These are phyloP conservation scores for Globisporangium solare DNA, from an alignment of 352 stramenopile genomes.

Conservation along the genomic window DNA sequence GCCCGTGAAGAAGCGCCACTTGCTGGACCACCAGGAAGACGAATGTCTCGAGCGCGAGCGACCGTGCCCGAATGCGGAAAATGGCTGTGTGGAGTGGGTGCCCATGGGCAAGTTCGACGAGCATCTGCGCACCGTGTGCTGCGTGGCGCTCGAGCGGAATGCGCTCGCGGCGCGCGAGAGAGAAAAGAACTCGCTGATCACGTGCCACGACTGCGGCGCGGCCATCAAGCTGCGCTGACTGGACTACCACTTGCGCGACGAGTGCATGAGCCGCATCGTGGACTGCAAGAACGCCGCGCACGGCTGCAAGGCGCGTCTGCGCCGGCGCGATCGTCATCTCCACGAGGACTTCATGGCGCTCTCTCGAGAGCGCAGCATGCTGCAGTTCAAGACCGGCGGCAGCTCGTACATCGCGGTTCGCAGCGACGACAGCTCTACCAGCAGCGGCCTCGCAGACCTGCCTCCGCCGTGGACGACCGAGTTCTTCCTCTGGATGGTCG, in stretches of 20 bases:
- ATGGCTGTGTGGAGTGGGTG: slow-evolving; percentile 67
- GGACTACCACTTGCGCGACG: slow-evolving; percentile 28
- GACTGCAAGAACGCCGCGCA: slow-evolving; percentile 62
- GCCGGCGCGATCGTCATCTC: slow-evolving; percentile 65
- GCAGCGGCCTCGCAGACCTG: slow-evolving; percentile 24
- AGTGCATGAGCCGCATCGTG: slow-evolving; percentile 65
- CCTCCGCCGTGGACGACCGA: slow-evolving; percentile 67
- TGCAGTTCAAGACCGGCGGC: slow-evolving; percentile 46
- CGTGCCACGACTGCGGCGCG: slow-evolving; percentile 51
- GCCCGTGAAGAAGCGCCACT: slow-evolving; percentile 52
- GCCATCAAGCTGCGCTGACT: slow-evolving; percentile 34
- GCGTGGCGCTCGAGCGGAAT: slow-evolving; percentile 49
- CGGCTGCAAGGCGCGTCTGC: slow-evolving; percentile 48
- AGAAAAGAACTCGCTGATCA: slow-evolving; percentile 38
- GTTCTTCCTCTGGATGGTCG: slow-evolving; percentile 56
- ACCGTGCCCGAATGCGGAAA: slow-evolving; percentile 53
- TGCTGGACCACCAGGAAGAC: slow-evolving; percentile 80
- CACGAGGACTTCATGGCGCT: slow-evolving; percentile 60
- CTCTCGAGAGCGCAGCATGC: slow-evolving; percentile 35
- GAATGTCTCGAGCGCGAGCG: slow-evolving; percentile 61
- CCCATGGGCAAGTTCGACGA: slow-evolving; percentile 49
- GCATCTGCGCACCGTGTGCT: slow-evolving; percentile 43
- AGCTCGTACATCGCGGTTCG: slow-evolving; percentile 35
- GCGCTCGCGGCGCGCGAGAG: slow-evolving; percentile 39
- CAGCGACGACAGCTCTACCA: slow-evolving; percentile 1